Conservation (phyloP, 768 basidiomycete species). For the Amanita exitialis region DNA sequence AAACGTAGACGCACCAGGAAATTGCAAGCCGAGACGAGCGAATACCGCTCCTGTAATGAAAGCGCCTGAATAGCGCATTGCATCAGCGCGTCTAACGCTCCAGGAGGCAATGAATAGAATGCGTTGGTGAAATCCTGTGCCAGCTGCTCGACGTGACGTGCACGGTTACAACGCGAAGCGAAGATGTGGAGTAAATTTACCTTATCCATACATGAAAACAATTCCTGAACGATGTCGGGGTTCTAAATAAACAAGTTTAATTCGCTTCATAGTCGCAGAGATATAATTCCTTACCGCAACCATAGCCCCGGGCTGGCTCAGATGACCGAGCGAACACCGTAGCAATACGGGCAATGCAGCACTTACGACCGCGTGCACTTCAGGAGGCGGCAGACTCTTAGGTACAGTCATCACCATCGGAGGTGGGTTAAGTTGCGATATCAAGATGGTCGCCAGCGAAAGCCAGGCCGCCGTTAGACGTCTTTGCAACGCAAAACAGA, state of each 20-base stretch:
- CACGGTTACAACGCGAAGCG: conserved; percentile 12
- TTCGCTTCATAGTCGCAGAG: not conserved
- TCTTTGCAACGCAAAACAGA: conserved; percentile 61
- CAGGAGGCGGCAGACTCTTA: conserved; percentile 40
- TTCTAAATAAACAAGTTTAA: conserved; percentile 38
- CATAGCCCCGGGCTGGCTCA: conserved; percentile 57
- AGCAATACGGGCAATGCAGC: conserved; percentile 48
- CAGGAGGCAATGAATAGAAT: conserved; percentile 55
- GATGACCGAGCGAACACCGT: conserved; percentile 40
- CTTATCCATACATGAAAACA: conserved; percentile 75
- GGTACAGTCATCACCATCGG: conserved; percentile 31
- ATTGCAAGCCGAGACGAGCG: conserved; percentile 69
- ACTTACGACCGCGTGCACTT: conserved; percentile 48
- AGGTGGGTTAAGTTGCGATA: conserved; percentile 77
- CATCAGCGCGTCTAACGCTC: conserved; percentile 57
- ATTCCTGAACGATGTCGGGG: conserved; percentile 85
- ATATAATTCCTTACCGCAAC: conserved; percentile 43
- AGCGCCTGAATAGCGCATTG: conserved; percentile 60
- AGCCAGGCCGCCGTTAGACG: conserved; percentile 81
- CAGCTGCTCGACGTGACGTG: conserved; percentile 18
- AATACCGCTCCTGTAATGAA: conserved; percentile 74
- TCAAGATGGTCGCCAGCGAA: conserved; percentile 68
- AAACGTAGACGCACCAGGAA: conserved; percentile 55
- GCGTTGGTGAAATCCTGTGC: conserved; percentile 50
- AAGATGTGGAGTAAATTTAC: conserved; percentile 27